Evolutionary conservation across 352 stramenopile genomes (phyloP).

Genomic region (Lagenidium sp.): DNA sequence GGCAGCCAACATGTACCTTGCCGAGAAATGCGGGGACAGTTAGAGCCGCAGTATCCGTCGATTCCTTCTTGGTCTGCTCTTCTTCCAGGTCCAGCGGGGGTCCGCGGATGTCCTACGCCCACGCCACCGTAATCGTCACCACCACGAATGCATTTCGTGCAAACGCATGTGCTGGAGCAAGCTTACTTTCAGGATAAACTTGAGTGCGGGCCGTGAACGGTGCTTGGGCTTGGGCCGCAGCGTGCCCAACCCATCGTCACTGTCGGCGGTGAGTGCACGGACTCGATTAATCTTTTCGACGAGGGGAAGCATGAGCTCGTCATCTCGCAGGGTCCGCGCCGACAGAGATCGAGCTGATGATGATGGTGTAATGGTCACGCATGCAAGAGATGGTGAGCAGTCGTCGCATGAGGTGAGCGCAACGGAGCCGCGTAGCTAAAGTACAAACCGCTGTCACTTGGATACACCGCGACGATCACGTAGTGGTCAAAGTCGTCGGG

Average conservation of each 20-base stretch:
- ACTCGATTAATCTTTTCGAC: constrained; percentile 58
- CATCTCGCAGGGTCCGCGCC: constrained; percentile 59
- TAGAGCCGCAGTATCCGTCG: constrained; percentile 33
- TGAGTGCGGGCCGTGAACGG: constrained; percentile 47
- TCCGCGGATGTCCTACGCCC: constrained; percentile 51
- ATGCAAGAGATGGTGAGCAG: no score
- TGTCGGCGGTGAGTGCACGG: constrained; percentile 28
- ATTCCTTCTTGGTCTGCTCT: constrained; percentile 20
- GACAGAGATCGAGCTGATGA: constrained; percentile 36
- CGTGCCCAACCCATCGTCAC: constrained; percentile 35
- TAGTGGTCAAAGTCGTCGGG: constrained; percentile 54
- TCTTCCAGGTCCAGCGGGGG: constrained; percentile 62
- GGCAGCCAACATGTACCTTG: constrained; percentile 24
- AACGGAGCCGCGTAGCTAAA: no score
- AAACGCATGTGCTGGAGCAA: neutral
- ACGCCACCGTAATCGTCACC: no score
- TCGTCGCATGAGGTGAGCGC: no score
- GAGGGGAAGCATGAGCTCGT: constrained; percentile 67
- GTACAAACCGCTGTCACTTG: constrained; percentile 26
- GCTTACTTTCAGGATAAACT: constrained; percentile 75
- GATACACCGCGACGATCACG: constrained; percentile 75
- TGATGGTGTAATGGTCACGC: no score
- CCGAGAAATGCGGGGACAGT: constrained; percentile 63
- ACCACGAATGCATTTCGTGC: neutral
- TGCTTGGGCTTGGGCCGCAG: constrained; percentile 50